Evolutionary conservation across 75 land plant genomes (phyloP).

Genomic region (Chamaecyparis obtusa): DNA sequence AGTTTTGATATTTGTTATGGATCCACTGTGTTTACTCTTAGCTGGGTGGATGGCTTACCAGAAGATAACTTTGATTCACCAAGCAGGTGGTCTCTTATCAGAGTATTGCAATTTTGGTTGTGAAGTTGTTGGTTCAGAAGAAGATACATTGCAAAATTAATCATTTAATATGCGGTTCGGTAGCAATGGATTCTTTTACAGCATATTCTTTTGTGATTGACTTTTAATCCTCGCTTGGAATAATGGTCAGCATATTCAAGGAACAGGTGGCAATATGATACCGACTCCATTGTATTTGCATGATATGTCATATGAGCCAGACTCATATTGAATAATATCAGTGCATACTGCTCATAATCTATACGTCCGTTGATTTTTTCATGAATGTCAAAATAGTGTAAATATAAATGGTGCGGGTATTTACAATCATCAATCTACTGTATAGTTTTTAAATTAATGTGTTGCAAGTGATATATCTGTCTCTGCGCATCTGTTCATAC

Average conservation of each 20-base stretch:
- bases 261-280: neutral
- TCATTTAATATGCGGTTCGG: neutral
- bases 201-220: neutral
- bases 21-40: neutral
- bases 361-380: neutral
- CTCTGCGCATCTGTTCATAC: neutral
- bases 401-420: neutral
- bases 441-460: neutral
- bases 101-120: slow-evolving; percentile 1
- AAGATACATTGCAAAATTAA: neutral
- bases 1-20: neutral
- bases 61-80: neutral
- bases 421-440: neutral
- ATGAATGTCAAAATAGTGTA: neutral
- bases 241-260: neutral
- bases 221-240: neutral
- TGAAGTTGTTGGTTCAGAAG: neutral
- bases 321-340: neutral
- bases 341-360: neutral
- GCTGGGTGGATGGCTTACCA: neutral
- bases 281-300: neutral
- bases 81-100: neutral
- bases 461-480: neutral
- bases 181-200: neutral
- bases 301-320: neutral